Evolutionary conservation across 2,329 filamentous ascomycete genomes (phyloP).

Genomic region (Coleophoma cylindrospora): DNA sequence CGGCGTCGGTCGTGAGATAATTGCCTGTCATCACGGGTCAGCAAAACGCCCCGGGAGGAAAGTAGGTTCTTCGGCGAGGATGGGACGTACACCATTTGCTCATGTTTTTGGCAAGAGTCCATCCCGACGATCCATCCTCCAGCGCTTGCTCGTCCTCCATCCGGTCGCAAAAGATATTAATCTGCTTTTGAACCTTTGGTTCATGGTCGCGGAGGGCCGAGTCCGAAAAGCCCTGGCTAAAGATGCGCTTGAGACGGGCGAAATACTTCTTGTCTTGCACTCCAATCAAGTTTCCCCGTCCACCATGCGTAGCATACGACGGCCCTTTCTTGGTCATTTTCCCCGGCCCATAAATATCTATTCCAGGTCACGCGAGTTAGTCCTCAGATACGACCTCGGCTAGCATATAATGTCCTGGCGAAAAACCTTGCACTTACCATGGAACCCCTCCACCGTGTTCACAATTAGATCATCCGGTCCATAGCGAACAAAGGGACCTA

Average conservation of each 20-base stretch:
- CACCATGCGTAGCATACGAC: conserved; percentile 48
- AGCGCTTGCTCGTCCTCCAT: conserved; percentile 3
- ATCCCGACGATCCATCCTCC: background rate
- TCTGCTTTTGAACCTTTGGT: conserved; percentile 3
- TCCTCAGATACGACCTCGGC: too few relatives aligned
- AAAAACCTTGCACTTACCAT: conserved; percentile 3
- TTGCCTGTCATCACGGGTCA: conserved; percentile 8
- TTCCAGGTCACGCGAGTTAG: conserved; percentile 13
- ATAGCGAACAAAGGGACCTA: conserved; percentile 34
- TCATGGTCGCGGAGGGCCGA: conserved; percentile 8
- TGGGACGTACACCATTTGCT: conserved; percentile 6
- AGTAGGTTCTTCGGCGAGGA: background rate
- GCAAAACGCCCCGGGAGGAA: background rate
- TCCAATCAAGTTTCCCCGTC: conserved; percentile 60
- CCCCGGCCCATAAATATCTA: conserved; percentile 58
- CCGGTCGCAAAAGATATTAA: conserved; percentile 7
- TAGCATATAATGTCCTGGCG: too few relatives aligned
- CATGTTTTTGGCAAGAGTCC: conserved; percentile 8
- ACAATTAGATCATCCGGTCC: conserved; percentile 12
- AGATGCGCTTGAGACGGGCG: conserved; percentile 45
- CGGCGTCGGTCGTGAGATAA: conserved; percentile 19
- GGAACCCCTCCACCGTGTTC: conserved; percentile 6
- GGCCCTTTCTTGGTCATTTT: conserved; percentile 60
- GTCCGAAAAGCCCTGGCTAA: conserved; percentile 20
- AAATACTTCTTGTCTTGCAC: conserved; percentile 61